These are phyloP conservation scores for Pisolithus orientalis DNA, from an alignment of 768 basidiomycete species.

Conservation along the genomic window DNA sequence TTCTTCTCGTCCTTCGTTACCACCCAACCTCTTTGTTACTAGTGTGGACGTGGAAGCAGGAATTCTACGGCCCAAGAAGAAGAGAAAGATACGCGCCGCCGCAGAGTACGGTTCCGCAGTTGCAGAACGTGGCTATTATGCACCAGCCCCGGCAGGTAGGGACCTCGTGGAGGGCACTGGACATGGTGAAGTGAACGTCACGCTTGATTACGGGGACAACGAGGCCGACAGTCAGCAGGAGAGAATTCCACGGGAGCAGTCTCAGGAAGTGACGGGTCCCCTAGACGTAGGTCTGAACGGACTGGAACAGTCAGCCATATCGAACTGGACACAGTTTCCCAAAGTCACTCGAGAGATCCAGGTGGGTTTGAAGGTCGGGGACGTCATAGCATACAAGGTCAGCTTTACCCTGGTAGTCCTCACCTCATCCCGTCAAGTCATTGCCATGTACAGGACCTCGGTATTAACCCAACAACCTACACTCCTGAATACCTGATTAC, in stretches of 20 bases:
- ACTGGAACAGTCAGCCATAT: slow-evolving; percentile 10
- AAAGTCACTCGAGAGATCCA: slow-evolving; percentile 20
- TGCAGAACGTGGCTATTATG: slow-evolving; percentile 7
- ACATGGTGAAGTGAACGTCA: background rate
- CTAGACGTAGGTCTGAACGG: slow-evolving; percentile 2
- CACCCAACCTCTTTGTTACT: slow-evolving; percentile 62
- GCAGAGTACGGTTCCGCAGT: slow-evolving; percentile 28
- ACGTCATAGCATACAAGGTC: slow-evolving; percentile 47
- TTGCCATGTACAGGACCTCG: slow-evolving; percentile 39
- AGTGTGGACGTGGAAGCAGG: slow-evolving; percentile 63
- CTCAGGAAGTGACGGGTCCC: background rate
- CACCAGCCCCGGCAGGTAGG: background rate
- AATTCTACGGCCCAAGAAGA: slow-evolving; percentile 28
- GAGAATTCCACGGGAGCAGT: background rate
- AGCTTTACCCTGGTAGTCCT: slow-evolving; percentile 2
- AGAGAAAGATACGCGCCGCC: slow-evolving; percentile 20
- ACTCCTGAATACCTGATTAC: slow-evolving; percentile 53
- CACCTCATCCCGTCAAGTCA: background rate
- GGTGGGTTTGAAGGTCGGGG: slow-evolving; percentile 19
- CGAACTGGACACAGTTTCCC: slow-evolving; percentile 14
- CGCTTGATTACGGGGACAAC: slow-evolving; percentile 10
- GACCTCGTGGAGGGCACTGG: background rate
- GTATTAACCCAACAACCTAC: slow-evolving; percentile 50
- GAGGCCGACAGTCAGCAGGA: background rate
- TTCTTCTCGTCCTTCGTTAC: slow-evolving; percentile 53